Evolutionary conservation across 306 rosid genomes (phyloP), one percentile per base, ranked within the genome.

Genomic region (Vachellia collinsii): DNA sequence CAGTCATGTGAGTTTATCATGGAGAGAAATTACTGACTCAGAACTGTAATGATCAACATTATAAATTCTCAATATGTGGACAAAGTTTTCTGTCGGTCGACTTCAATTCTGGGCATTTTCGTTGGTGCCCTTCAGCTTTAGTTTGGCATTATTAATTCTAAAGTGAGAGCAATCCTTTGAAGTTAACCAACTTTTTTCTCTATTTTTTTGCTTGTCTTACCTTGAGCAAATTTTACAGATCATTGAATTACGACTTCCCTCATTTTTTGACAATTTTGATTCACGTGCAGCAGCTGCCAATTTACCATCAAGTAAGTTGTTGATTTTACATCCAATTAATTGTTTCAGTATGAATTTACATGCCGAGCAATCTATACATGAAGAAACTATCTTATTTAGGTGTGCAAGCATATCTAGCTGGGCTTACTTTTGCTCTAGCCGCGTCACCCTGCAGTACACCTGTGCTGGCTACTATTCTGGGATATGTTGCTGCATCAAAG

Each of bases 401-500:
- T 71, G 97, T 92, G 79, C 97, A 92, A 88, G 98, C 98, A 54
- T 94, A 92, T 86, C 87, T 94, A 46, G 97, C 97, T 64, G 98
- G 98, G 81, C 98, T 91, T 83, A 91, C 98, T 37, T 94, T 94
- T 87, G 98, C 97, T 65, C 87, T 92, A 85, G 98, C 97, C 67
- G 97, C 98, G 85, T 94, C 98, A 38, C 98, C 97, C 61, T 94
- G 98, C 82, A 93, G 97, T 82, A 94, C 97, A 16, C 97, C 97
- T 48, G 97, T 94, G 77, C 86, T 94, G 74, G 99, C 97, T 47
- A 86, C 93, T 66, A 80, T 94, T 74, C 84, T 94, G 39, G 97
- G 93, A 77, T 94, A 93, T 87, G 99, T 94, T 56, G 99, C 99
- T 51, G 83, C 97, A 62, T 94, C 99, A 70, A 94, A 94, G 99